Conservation (phyloP, 352 stramenopile genomes). For the Blastocystis sp. region DNA sequence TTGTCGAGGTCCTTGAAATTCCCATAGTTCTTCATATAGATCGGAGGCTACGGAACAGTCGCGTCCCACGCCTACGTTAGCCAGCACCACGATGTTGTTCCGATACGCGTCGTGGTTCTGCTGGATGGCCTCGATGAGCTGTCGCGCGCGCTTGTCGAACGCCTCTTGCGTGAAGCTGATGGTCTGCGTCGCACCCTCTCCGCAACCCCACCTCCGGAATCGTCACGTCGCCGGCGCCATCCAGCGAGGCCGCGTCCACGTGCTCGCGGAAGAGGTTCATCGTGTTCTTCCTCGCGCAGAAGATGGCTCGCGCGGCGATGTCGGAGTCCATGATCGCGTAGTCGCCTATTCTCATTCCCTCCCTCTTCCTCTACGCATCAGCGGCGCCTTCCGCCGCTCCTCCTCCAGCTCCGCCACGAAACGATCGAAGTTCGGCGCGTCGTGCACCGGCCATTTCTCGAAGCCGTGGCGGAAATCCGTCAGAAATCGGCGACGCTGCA, state of each 20-base stretch:
- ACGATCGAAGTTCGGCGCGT: neutral
- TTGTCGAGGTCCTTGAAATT: slow-evolving; percentile 18
- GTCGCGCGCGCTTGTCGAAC: neutral
- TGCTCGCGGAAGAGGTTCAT: neutral
- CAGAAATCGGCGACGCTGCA: slow-evolving; percentile 8
- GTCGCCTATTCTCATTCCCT: neutral
- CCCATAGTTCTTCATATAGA: slow-evolving; percentile 16
- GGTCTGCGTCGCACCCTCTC: neutral
- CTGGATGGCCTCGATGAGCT: neutral
- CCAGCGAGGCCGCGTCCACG: too few relatives aligned
- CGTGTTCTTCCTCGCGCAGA: slow-evolving; percentile 9
- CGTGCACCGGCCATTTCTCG: slow-evolving; percentile 22
- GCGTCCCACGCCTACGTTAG: neutral
- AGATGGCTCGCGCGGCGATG: slow-evolving; percentile 1
- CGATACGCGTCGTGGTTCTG: neutral
- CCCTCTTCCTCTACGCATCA: neutral
- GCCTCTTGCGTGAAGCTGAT: neutral
- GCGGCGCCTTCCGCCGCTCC: neutral
- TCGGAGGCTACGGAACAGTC: slow-evolving; percentile 4
- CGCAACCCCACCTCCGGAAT: neutral
- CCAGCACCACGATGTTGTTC: slow-evolving; percentile 46
- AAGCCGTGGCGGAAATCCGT: slow-evolving; percentile 29
- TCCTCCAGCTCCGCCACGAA: neutral
- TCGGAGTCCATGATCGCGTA: slow-evolving; percentile 27
- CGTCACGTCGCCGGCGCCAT: too few relatives aligned